These are phyloP conservation scores for Iris pallida DNA, from an alignment of 116 monocot genomes.

Conservation along the genomic window DNA sequence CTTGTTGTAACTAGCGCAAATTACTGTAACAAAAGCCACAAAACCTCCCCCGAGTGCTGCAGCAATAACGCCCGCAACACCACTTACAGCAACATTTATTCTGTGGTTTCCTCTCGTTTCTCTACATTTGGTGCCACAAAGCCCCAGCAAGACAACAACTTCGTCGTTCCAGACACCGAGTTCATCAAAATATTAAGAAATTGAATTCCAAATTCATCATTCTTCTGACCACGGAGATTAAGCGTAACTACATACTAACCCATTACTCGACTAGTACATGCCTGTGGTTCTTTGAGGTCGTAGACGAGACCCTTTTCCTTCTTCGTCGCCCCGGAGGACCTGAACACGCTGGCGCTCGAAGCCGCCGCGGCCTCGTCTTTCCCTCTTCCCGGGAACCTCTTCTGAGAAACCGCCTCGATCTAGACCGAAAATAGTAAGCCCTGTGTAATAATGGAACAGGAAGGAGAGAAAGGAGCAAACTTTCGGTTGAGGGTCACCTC, in stretches of 20 bases:
- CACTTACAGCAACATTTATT: too few species aligned
- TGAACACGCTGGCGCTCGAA: conserved; percentile 21
- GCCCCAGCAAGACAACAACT: too few species aligned
- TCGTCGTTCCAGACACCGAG: too few species aligned
- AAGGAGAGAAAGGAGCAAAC: background rate
- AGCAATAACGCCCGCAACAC: too few species aligned
- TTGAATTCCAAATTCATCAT: background rate
- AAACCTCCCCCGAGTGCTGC: too few species aligned
- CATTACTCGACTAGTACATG: background rate
- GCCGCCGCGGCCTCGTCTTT: conserved; percentile 20
- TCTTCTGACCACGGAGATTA: too few species aligned
- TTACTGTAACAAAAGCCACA: too few species aligned
- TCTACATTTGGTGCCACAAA: too few species aligned
- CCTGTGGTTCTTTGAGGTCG: conserved; percentile 42
- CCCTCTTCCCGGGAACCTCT: conserved; percentile 23
- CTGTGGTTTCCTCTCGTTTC: too few species aligned
- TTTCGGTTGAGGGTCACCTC: background rate
- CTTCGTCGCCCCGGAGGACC: conserved; percentile 23
- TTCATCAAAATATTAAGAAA: background rate
- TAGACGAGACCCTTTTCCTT: conserved; percentile 25
- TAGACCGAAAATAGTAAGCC: background rate
- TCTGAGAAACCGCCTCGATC: conserved; percentile 39
- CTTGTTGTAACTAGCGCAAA: too few species aligned
- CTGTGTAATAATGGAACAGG: background rate
- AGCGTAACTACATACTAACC: too few species aligned